phyloP scores from a whole-genome alignment of 768 basidiomycete species.

The Albatrellus ellisii region DNA sequence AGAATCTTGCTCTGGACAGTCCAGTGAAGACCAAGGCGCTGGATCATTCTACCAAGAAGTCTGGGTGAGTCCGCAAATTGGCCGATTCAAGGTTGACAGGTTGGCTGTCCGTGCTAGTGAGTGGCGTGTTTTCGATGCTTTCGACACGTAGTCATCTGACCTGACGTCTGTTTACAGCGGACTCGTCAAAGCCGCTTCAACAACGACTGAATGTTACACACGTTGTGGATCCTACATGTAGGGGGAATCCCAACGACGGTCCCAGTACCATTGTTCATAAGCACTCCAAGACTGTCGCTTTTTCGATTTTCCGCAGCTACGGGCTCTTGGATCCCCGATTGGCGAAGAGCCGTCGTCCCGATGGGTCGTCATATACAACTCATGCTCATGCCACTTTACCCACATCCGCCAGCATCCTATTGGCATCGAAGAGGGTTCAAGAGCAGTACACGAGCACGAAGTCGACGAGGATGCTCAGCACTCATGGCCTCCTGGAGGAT shows the following conservation, averaged over 20 bases:
- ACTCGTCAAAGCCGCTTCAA: slow-evolving; percentile 45
- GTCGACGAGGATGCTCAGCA: slow-evolving; percentile 52
- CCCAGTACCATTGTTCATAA: slow-evolving; percentile 66
- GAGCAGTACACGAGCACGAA: slow-evolving; percentile 66
- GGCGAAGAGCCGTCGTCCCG: slow-evolving; percentile 12
- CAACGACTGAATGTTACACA: slow-evolving; percentile 56
- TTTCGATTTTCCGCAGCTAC: slow-evolving; percentile 65
- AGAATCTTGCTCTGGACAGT: too few species aligned
- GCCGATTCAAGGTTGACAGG: slow-evolving; percentile 16
- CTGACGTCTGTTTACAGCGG: slow-evolving; percentile 22
- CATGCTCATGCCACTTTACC: slow-evolving; percentile 1
- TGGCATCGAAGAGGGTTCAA: slow-evolving; percentile 68
- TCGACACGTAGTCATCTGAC: slow-evolving; percentile 2
- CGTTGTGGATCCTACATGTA: slow-evolving; percentile 35
- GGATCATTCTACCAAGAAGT: background rate
- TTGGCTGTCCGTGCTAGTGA: slow-evolving; percentile 2
- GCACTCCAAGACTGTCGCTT: slow-evolving; percentile 67
- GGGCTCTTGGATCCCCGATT: slow-evolving; percentile 17
- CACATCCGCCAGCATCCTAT: slow-evolving; percentile 31
- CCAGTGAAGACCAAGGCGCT: background rate
- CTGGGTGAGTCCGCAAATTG: slow-evolving; percentile 22
- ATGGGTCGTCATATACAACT: slow-evolving; percentile 7
- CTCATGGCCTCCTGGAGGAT: slow-evolving; percentile 53
- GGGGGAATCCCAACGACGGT: slow-evolving; percentile 31
- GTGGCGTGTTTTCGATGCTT: slow-evolving; percentile 4